These are phyloP conservation scores for Komagataella kurtzmanii DNA, from an alignment of 805 yeast species.

Conservation along the genomic window DNA sequence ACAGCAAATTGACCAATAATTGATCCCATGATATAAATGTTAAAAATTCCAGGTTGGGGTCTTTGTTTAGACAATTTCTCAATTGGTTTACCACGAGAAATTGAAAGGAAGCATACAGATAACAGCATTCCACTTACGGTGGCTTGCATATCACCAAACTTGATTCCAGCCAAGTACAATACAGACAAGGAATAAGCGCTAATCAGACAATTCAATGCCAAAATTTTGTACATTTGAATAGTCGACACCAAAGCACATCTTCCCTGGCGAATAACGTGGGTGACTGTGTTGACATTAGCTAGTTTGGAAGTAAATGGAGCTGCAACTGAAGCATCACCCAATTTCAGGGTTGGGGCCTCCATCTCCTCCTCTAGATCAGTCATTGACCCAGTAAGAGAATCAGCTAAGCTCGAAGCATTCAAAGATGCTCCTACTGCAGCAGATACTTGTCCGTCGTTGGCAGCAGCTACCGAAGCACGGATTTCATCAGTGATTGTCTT, in stretches of 20 bases:
- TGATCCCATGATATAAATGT: conserved; percentile 93
- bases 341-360: conserved; percentile 85
- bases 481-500: conserved; percentile 66
- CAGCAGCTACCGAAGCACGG: conserved; percentile 41
- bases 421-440: conserved; percentile 23
- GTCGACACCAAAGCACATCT: conserved; percentile 96
- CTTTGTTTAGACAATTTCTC: conserved; percentile 84
- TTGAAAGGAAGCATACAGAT: conserved; percentile 88
- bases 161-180: conserved; percentile 90
- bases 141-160: conserved; percentile 97
- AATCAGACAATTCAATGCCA: conserved; percentile 93
- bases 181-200: conserved; percentile 93
- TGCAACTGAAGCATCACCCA: conserved; percentile 98
- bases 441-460: conserved; percentile 18
- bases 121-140: conserved; percentile 88
- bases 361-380: conserved; percentile 39
- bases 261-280: conserved; percentile 92
- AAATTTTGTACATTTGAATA: conserved; percentile 95
- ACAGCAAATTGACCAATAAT: conserved; percentile 93
- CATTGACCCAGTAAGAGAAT: conserved; percentile 42
- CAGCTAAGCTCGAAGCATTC: conserved; percentile 33
- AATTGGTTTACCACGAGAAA: conserved; percentile 86
- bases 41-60: conserved; percentile 96
- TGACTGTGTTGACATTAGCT: conserved; percentile 83
- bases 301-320: conserved; percentile 97